Percentiles rank a stretch among this genome's conserved stretches.
Conservation (phyloP, 345 rosid species). For the Moringa oleifera region DNA sequence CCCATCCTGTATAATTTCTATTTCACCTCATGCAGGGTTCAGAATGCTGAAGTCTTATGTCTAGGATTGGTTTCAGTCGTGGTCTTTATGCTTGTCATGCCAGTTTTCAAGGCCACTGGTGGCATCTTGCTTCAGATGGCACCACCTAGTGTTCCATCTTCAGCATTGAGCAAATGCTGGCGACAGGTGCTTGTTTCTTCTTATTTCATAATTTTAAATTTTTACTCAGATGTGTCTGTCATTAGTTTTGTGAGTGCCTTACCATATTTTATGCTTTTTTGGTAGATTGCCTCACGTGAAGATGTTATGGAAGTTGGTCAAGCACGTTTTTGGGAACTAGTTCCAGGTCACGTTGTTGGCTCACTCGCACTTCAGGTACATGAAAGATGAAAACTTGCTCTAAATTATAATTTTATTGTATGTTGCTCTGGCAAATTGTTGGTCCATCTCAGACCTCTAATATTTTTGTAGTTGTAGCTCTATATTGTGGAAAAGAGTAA, state of each 20-base stretch:
- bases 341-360: constrained; percentile 89
- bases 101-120: constrained; percentile 75
- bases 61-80: constrained; percentile 80
- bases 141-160: constrained; percentile 77
- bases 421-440: too few relatives aligned
- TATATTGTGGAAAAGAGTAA: not conserved
- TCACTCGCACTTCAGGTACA: constrained; percentile 78
- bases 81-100: constrained; percentile 84
- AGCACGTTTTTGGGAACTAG: constrained; percentile 94
- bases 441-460: not conserved
- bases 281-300: constrained; percentile 62
- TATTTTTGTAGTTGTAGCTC: not conserved
- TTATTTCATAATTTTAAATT: not conserved
- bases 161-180: constrained; percentile 83
- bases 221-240: too few relatives aligned
- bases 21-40: constrained; percentile 53
- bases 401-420: too few relatives aligned
- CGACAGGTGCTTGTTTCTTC: constrained; percentile 59
- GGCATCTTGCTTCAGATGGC: constrained; percentile 93
- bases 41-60: constrained; percentile 92
- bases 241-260: not conserved
- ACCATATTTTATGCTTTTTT: constrained; percentile 1
- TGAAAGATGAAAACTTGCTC: too few relatives aligned
- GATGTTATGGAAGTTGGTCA: constrained; percentile 70
- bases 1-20: constrained; percentile 1